phyloP scores from a whole-genome alignment of 768 basidiomycete species.

The Sporobolomyces phaffii region DNA sequence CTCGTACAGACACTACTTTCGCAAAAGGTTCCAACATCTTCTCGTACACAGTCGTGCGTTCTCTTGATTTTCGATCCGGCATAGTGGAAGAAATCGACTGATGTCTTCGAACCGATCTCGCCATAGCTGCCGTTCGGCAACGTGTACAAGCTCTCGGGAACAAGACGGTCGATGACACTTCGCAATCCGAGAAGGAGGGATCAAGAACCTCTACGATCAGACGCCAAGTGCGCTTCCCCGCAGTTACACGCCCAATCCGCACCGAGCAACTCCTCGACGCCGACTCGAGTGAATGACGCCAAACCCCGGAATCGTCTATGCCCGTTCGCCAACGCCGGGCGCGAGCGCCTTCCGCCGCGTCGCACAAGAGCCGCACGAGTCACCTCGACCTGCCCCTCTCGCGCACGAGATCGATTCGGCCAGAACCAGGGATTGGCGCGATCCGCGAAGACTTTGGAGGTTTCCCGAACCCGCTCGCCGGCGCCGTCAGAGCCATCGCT shows the following conservation, averaged over 20 bases:
- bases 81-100: no score
- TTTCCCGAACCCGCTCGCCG: constrained; percentile 46
- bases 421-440: background rate
- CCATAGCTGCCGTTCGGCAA: background rate
- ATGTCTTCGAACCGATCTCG: no score
- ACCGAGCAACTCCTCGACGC: background rate
- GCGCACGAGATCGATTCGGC: background rate
- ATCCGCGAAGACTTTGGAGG: constrained; percentile 43
- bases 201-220: background rate
- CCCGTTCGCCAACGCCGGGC: background rate
- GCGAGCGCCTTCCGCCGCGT: constrained; percentile 25
- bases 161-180: background rate
- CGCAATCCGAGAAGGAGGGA: background rate
- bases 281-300: constrained; percentile 12
- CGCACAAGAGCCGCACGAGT: background rate
- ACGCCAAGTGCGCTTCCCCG: background rate
- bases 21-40: constrained; percentile 5
- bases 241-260: background rate
- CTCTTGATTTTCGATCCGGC: no score
- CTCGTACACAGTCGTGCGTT: constrained; percentile 1
- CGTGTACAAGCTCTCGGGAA: background rate
- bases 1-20: constrained; percentile 13
- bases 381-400: background rate
- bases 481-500: constrained; percentile 52
- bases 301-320: background rate